Conservation (phyloP, 2,329 filamentous ascomycete genomes). For the Mycosphaerella arachidis region DNA sequence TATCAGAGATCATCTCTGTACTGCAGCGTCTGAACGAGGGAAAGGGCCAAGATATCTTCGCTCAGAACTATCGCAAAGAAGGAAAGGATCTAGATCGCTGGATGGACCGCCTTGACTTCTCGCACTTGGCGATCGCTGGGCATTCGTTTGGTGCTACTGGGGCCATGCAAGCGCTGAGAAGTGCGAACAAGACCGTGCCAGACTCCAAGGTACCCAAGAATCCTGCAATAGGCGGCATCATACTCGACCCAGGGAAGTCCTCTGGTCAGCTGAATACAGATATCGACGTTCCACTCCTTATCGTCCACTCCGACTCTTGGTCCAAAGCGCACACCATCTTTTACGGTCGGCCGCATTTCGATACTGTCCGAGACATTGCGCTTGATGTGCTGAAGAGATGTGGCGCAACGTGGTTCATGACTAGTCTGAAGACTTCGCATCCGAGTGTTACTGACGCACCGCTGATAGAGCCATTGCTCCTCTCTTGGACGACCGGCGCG, state of each 20-base stretch:
- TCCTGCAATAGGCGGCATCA: constrained; percentile 53
- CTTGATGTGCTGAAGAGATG: constrained; percentile 39
- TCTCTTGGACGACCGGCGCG: constrained; percentile 58
- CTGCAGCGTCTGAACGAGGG: constrained; percentile 36
- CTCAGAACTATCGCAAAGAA: constrained; percentile 45
- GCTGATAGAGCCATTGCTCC: constrained; percentile 55
- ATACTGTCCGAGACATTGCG: constrained; percentile 52
- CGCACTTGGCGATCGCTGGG: constrained; percentile 53
- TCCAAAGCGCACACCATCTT: constrained; percentile 52
- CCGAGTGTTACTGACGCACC: constrained; percentile 62
- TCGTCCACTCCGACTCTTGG: constrained; percentile 62
- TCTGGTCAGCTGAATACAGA: constrained; percentile 57
- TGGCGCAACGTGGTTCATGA: constrained; percentile 40
- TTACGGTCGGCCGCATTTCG: constrained; percentile 59
- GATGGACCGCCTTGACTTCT: constrained; percentile 50
- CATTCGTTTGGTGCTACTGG: constrained; percentile 63
- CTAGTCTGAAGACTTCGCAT: constrained; percentile 42
- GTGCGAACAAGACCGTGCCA: constrained; percentile 36
- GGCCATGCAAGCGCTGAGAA: constrained; percentile 54
- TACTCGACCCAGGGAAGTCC: constrained; percentile 60
- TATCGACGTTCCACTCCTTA: constrained; percentile 53
- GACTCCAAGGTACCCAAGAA: constrained; percentile 2
- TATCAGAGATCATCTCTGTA: constrained; percentile 39
- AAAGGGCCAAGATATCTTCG: constrained; percentile 29
- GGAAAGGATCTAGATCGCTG: constrained; percentile 46